Evolutionary conservation across 116 monocot genomes (phyloP), one percentile per base, ranked within the genome.

Genomic region (Zostera marina): DNA sequence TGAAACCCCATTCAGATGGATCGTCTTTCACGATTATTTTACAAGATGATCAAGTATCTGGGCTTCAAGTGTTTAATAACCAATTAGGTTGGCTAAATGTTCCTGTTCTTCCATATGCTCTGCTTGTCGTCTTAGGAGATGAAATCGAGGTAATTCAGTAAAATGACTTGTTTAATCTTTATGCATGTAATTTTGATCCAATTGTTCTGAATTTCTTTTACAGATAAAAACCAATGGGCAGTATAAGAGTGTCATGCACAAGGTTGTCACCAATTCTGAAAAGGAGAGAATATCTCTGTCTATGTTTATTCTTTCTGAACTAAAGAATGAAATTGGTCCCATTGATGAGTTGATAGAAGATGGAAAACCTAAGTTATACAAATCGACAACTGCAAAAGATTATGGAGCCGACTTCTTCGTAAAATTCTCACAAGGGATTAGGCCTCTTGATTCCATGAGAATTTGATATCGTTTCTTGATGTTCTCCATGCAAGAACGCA

Each of bases 91-190:
- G 88, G 88, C 44, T 77, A 43, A 62, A 65, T 1, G 70, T 88
- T 41, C 77, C 70, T 1, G 42, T 56, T 16, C 19, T 59, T 5
- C 79, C 77, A 16, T 6, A 77, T 61, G 75, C 80, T 23, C 64
- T 88, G 61, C 47, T 88, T 19, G 22, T 83, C 38, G 75, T 72
- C 43, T 6, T 88, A 59, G 88, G 77, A 22, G 80, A 88, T 51
- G 64, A 64, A 3, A 73, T 80, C 70, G 77, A 88, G 83, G 83
- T 88, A 32, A 3, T 0, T 32, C 2, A n/a, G n/a, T n/a, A n/a
- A n/a, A n/a, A n/a, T n/a, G n/a, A n/a, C n/a, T n/a, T n/a, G n/a
- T n/a, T n/a, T n/a, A n/a, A n/a, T n/a, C 32, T 32, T 32, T 32
- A 3, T 5, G 2, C 2, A 32, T n/a, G n/a, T n/a, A n/a, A n/a